Evolutionary conservation across 2,329 filamentous ascomycete genomes (phyloP), one percentile per base, ranked within the genome.

Genomic region (Fusarium sp.): DNA sequence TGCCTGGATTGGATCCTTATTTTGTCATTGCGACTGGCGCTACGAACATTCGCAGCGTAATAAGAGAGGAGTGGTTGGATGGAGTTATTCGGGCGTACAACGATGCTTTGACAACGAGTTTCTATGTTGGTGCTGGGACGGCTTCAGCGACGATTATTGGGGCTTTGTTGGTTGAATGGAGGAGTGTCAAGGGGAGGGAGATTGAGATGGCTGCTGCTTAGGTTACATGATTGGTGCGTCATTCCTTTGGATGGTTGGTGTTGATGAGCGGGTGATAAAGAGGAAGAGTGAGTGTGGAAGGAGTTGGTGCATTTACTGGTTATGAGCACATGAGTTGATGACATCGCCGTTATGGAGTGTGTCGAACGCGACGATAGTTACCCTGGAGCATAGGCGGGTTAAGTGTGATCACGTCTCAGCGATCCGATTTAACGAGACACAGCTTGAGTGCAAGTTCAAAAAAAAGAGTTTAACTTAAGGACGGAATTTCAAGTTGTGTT

Each of bases 151-250:
- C 82, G 0, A 80, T 85, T 45, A 43, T 84, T 21, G 82, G 83
- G 3, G 76, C 80, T 3, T 72, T 81, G 14, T 76, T 82, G 10
- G 80, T 86, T 54, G 85, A 88, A 74, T 86, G 84, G 84, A 85
- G 83, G 80, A 87, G 83, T 61, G 83, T 89, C 23, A 88, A 87
- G 74, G 86, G 85, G 7, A 87, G 85, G 78, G 85, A 86, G 11
- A 67, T 78, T 41, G 76, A 78, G 54, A 72, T 77, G 75, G 71
- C 71, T 7, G 72, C 45, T 40, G 72, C 67, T 16, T 77, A 75
- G 68, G 25, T 3, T 9, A 3, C 25, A 10, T 27, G 25, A 27
- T 27, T 27, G 25, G 3, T 27, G 25, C 7, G 25, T 27, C 30
- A 13, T 46, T 46, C 41, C 0, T 23, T 43, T 16, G 7, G 5